Base-by-base conservation (phyloP, 495 filamentous ascomycete genomes). In the Talaromyces trachyspermus region DNA sequence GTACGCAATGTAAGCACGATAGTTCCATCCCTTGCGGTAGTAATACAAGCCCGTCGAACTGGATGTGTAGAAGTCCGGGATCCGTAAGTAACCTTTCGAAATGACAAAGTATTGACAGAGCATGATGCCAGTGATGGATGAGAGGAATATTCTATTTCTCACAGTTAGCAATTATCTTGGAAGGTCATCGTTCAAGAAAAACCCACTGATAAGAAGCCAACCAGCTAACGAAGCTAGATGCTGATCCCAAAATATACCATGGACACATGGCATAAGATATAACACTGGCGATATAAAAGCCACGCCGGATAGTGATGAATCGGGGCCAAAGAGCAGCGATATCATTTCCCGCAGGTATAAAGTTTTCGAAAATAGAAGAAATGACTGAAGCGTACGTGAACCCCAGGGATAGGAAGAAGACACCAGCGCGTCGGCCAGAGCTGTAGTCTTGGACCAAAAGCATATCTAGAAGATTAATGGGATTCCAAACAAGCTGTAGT, bases 51-150 rank as follows among this genome's bases (percentile, higher is more conserved):
- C 49, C 19, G 58, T 54, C 0, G 49, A 29, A 7, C 27, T 30
- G n/a, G 51, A 32, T 9, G 46, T 54, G 51, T 66, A 66, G 0
- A 66, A 49, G 3, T 52, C 51, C 5, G 59, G 58, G 36, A 64
- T 54, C 15, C 56, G 39, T 11, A 62, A 50, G 7, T 53, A 39
- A 14, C 63, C 61, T 0, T 59, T 56, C 14, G 55, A 56, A 14
- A 60, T 49, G 7, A 66, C 32, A 36, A 54, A 63, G 56, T 66
- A 66, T 47, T 66, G 58, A 43, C 57, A 58, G 37, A 62, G 32
- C 5, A 62, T 41, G 35, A 62, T 53, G 7, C 58, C 57, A n/a
- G 60, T 44, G 11, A 66, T 64, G 8, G 63, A 52, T 1, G 57
- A 62, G 7, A 66, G 50, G 49, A 66, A 66, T 30, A 30, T 30